Base-by-base conservation (phyloP, 129 eudicot species). In the Sambucus nigra region DNA sequence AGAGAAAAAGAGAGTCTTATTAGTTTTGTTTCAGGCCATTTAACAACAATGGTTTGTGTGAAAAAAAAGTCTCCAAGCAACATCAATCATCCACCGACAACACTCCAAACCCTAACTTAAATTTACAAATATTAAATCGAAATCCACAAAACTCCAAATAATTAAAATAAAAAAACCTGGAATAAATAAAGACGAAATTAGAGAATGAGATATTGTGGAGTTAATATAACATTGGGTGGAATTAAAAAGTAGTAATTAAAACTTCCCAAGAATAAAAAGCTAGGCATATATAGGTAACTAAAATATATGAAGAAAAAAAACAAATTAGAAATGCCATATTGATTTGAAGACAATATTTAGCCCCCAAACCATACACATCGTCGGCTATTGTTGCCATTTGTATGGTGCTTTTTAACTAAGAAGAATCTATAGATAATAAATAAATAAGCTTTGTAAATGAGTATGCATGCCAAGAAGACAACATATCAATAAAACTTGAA, bases 331-430 rank as follows among this genome's bases (percentile, higher is more conserved):
- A 35, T 35, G 47, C 21, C 81, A 88, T 95, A 66, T 95, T 84
- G 67, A 89, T 61, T 64, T 73, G 94, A 55, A 88, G 88, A 60
- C 97, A 92, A 50, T 84, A 84, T 71, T 88, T 88, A 65, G 95
- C 97, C 97, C 97, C 84, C 29, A 84, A 78, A 35, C 88, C 95
- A 68, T 88, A 88, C 29, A 88, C 81, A 7, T 85, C 81, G 63
- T 84, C 92, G 0, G 92, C 95, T 61, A 89, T 73, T 5, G 77
- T 78, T 33, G 98, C 86, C 53, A 85, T 69, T 95, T 89, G 86
- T 7, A 54, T 52, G 16, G 52, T 29, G 24, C 15, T 45, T 58
- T 54, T 10, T 48, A 27, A 26, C 35, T 25, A 41, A 21, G 11
- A 40, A 49, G 9, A 61, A 52, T 25, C 25, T 25, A 17, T 19